Percentiles rank a stretch among this genome's conserved stretches.
Evolutionary conservation across 345 rosid genomes (phyloP).

Genomic region (Eucalyptus lansdowneana): DNA sequence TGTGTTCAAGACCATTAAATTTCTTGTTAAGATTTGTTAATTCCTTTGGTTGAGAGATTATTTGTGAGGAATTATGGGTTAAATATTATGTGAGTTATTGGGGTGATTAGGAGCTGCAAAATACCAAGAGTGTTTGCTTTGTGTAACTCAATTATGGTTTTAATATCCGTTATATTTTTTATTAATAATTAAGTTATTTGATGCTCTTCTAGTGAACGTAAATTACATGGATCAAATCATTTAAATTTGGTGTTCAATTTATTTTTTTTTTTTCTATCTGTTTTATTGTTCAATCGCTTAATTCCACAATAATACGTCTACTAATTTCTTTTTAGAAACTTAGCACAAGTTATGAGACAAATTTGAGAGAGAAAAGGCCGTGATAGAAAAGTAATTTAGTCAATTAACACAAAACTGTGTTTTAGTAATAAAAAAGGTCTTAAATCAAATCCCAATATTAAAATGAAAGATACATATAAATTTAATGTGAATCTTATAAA

Average conservation of each 20-base stretch:
- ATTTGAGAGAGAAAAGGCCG: background rate
- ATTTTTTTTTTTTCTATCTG: rapidly evolving
- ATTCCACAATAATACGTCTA: too few species aligned
- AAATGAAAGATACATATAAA: background rate
- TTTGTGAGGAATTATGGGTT: rapidly evolving
- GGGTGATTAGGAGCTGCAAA: too few species aligned
- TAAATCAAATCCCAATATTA: background rate
- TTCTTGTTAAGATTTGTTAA: too few species aligned
- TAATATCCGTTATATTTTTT: too few species aligned
- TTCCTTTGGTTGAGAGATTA: too few species aligned
- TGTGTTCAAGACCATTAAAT: background rate
- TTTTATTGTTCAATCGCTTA: background rate
- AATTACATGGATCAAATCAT: rapidly evolving
- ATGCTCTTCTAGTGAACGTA: rapidly evolving
- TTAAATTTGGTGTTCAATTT: too few species aligned
- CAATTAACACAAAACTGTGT: too few species aligned
- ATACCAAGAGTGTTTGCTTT: background rate
- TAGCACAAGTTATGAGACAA: background rate
- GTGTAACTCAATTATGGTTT: too few species aligned
- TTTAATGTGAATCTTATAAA: background rate
- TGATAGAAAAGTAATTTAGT: background rate
- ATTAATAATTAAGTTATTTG: too few species aligned
- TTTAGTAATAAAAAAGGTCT: too few species aligned
- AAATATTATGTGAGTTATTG: too few species aligned
- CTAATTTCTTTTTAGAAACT: background rate